Evolutionary conservation across 495 filamentous ascomycete species (phyloP).

Genomic region (Xylaria bambusicola): DNA sequence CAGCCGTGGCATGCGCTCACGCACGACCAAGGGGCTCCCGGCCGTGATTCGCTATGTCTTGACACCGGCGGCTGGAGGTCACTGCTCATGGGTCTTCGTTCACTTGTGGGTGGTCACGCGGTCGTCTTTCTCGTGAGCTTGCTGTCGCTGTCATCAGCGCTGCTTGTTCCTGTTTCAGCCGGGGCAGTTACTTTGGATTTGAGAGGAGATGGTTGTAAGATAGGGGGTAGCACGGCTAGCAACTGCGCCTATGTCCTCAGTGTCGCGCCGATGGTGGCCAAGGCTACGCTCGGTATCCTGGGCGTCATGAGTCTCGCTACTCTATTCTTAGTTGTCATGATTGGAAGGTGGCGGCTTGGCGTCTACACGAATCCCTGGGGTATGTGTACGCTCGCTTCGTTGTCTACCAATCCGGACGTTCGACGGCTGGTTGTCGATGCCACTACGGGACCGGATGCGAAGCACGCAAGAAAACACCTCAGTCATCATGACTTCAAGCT

Average conservation of each 20-base stretch:
- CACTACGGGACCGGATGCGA: slow-evolving; percentile 24
- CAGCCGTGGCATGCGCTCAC: slow-evolving; percentile 42
- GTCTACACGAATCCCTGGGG: slow-evolving; percentile 44
- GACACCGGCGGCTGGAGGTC: slow-evolving; percentile 31
- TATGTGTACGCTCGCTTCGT: slow-evolving; percentile 39
- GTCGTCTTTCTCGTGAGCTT: slow-evolving; percentile 32
- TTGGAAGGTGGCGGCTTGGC: slow-evolving; percentile 36
- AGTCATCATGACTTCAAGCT: slow-evolving; percentile 37
- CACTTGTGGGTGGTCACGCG: slow-evolving; percentile 29
- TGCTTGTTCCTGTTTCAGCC: slow-evolving; percentile 36
- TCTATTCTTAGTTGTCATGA: slow-evolving; percentile 26
- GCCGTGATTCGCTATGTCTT: slow-evolving; percentile 33
- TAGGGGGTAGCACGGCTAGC: slow-evolving; percentile 20
- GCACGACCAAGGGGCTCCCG: slow-evolving; percentile 25
- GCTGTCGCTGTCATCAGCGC: slow-evolving; percentile 29
- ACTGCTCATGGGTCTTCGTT: slow-evolving; percentile 24
- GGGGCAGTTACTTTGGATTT: slow-evolving; percentile 38
- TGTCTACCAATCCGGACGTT: slow-evolving; percentile 37
- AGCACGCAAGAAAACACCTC: slow-evolving; percentile 25
- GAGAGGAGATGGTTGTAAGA: slow-evolving; percentile 28
- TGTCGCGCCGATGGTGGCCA: slow-evolving; percentile 33
- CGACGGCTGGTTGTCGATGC: slow-evolving; percentile 28
- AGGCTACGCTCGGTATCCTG: slow-evolving; percentile 28
- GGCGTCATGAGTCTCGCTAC: slow-evolving; percentile 31
- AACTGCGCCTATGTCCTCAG: slow-evolving; percentile 41